A percentile compares a stretch with the other conserved stretches of the same genome.
Conservation (phyloP, 257 asterid species). For the Solanum piurae region DNA sequence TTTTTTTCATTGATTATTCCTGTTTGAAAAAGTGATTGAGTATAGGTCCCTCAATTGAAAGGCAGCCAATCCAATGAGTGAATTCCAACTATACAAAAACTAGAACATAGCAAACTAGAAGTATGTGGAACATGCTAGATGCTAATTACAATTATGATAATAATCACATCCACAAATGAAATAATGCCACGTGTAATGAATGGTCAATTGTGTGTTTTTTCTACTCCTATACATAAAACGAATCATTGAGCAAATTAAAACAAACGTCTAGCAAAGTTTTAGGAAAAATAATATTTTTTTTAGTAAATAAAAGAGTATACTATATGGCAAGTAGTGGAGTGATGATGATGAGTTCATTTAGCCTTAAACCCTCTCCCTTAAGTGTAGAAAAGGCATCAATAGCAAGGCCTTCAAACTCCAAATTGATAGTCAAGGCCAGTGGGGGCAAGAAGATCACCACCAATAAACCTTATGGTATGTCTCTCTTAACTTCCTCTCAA, state of each 20-base stretch:
- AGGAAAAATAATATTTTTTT: no score
- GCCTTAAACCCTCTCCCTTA: constrained; percentile 44
- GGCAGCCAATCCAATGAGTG: not conserved
- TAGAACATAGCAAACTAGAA: not conserved
- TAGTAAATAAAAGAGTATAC: not conserved
- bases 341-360: constrained; percentile 57
- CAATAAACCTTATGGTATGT: constrained; percentile 58
- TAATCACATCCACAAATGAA: not conserved
- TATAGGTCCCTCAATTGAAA: not conserved
- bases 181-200: not conserved
- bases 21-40: not conserved
- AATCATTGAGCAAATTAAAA: not conserved
- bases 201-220: not conserved
- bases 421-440: constrained; percentile 40
- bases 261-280: not conserved
- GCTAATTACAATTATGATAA: not conserved
- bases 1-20: not conserved
- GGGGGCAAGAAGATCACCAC: constrained; percentile 66
- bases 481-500: not conserved
- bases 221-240: not conserved
- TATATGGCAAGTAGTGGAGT: constrained; percentile 40
- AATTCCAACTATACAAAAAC: not conserved
- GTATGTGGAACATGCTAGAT: not conserved
- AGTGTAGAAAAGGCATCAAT: constrained; percentile 37
- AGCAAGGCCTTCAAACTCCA: constrained; percentile 32